A percentile compares a stretch with the other conserved stretches of the same genome.
phyloP scores from a whole-genome alignment of 2,329 filamentous ascomycete species.

The Fusarium abutilonis region DNA sequence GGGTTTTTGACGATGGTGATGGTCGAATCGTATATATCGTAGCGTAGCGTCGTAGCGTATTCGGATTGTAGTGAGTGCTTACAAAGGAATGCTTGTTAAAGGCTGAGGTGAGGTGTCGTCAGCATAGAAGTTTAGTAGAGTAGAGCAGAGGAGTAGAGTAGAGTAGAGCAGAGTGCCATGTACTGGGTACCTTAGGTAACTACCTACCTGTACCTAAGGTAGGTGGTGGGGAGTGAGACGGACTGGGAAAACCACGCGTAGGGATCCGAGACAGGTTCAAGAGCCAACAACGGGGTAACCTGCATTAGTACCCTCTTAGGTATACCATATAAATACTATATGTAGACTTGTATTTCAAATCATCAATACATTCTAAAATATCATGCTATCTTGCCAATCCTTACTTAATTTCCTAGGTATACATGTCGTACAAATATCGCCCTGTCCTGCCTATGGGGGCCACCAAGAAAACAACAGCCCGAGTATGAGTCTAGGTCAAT shows the following conservation, averaged over 20 bases:
- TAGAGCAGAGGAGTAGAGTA: too few species aligned
- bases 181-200: neutral
- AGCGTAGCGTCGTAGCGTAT: neutral
- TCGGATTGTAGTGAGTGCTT: conserved; percentile 11
- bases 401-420: conserved; percentile 25
- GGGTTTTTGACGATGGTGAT: neutral
- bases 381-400: conserved; percentile 9
- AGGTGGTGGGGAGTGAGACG: conserved; percentile 16
- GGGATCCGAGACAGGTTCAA: neutral
- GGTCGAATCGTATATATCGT: neutral
- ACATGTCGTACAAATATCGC: conserved; percentile 25
- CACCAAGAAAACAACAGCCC: conserved; percentile 2
- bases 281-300: neutral
- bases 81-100: conserved; percentile 21
- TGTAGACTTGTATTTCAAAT: neutral
- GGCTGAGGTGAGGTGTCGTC: conserved; percentile 33
- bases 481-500: neutral
- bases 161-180: conserved; percentile 16
- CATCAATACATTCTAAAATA: conserved; percentile 3
- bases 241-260: conserved; percentile 5
- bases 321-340: too few species aligned
- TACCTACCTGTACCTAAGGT: too few species aligned
- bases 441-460: conserved; percentile 8
- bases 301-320: too few species aligned
- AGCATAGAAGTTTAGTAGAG: conserved; percentile 6